A percentile compares a stretch with the other conserved stretches of the same genome.
These are phyloP conservation scores for Nicotiana rustica DNA, from an alignment of 305 asterid species.

Conservation along the genomic window DNA sequence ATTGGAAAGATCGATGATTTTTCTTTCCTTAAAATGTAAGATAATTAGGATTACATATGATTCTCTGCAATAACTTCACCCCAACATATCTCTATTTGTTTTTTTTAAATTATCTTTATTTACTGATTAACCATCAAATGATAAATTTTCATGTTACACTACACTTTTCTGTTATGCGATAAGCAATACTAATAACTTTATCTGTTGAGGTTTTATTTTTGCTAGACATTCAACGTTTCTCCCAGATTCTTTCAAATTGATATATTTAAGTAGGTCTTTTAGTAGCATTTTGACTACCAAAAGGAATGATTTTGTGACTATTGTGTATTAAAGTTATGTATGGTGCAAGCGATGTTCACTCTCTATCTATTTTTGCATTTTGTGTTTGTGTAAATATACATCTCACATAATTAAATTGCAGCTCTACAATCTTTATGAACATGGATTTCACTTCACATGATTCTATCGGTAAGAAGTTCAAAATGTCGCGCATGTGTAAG, in stretches of 20 bases:
- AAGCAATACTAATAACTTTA: too few relatives aligned
- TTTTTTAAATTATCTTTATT: neutral
- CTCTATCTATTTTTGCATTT: neutral
- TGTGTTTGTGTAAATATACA: neutral
- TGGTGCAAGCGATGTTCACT: neutral
- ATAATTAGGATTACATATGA: too few relatives aligned
- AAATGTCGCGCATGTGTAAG: too few relatives aligned
- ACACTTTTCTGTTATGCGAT: neutral
- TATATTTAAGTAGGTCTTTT: neutral
- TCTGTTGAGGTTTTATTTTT: too few relatives aligned
- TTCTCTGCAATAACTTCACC: too few relatives aligned
- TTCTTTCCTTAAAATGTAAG: too few relatives aligned
- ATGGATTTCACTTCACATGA: too few relatives aligned
- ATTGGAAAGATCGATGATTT: too few relatives aligned
- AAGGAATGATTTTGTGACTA: neutral
- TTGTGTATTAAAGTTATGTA: neutral
- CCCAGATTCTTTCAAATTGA: neutral
- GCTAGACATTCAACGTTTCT: neutral
- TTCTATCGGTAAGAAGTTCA: too few relatives aligned
- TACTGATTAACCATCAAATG: neutral
- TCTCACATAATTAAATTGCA: neutral
- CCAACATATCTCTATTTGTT: too few relatives aligned
- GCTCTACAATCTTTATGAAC: neutral
- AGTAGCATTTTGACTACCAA: neutral
- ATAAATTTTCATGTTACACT: too few relatives aligned